Conservation (phyloP, 768 basidiomycete genomes). For the Lactarius hatsudake region DNA sequence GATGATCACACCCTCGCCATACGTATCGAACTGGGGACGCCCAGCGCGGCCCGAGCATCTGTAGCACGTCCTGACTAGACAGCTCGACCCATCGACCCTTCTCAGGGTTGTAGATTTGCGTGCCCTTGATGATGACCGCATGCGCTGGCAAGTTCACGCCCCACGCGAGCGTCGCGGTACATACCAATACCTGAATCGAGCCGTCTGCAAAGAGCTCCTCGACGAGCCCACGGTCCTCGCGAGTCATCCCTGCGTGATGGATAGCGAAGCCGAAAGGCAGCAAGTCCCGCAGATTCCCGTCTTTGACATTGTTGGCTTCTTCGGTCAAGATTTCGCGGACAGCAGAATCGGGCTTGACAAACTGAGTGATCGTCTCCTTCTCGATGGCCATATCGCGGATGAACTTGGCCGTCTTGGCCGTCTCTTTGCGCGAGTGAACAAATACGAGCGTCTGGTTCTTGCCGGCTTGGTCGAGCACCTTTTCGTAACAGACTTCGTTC, state of each 20-base stretch:
- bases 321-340: slow-evolving; percentile 85
- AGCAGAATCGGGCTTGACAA: slow-evolving; percentile 91
- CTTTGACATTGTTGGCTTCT: slow-evolving; percentile 80
- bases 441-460: slow-evolving; percentile 95
- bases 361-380: slow-evolving; percentile 94
- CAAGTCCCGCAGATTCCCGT: slow-evolving; percentile 80
- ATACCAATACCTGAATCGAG: slow-evolving; percentile 89
- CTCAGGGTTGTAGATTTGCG: slow-evolving; percentile 98
- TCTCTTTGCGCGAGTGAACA: slow-evolving; percentile 98
- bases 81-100: slow-evolving; percentile 98
- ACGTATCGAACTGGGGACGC: slow-evolving; percentile 95
- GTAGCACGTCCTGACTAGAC: slow-evolving; percentile 92
- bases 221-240: slow-evolving; percentile 86
- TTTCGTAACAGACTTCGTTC: slow-evolving; percentile 99
- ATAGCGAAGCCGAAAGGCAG: slow-evolving; percentile 97
- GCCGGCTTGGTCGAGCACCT: slow-evolving; percentile 87
- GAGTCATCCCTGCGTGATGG: slow-evolving; percentile 95
- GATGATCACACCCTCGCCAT: slow-evolving; percentile 97
- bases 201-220: slow-evolving; percentile 95
- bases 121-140: slow-evolving; percentile 99
- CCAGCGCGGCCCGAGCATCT: slow-evolving; percentile 99
- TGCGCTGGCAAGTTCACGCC: slow-evolving; percentile 98
- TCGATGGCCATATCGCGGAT: slow-evolving; percentile 94
- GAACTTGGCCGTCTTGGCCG: slow-evolving; percentile 93
- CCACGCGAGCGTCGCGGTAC: slow-evolving; percentile 98